Evolutionary conservation across 1,284 basidiomycete species (phyloP).

Genomic region (Marasmius fiardii): DNA sequence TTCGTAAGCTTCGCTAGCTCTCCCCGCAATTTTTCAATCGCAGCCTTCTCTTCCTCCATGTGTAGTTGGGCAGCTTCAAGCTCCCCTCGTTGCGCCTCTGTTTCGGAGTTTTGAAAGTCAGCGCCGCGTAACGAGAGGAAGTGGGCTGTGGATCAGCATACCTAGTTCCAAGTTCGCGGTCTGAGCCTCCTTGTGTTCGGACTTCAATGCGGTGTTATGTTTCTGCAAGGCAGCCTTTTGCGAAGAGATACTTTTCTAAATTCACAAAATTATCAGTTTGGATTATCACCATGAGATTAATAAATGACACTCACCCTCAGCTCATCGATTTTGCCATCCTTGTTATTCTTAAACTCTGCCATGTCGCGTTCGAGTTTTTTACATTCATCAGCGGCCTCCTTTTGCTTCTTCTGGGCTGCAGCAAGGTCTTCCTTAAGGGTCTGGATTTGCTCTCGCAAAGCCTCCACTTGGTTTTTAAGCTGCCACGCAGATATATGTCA

Average conservation of each 20-base stretch:
- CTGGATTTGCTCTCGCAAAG: constrained; percentile 62
- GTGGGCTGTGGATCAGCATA: constrained; percentile 31
- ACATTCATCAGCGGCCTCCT: constrained; percentile 73
- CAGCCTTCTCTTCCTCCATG: constrained; percentile 58
- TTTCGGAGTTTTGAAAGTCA: no score
- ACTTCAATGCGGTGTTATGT: constrained; percentile 80
- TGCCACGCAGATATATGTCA: constrained; percentile 28
- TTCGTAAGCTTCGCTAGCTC: constrained; percentile 63
- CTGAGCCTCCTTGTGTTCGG: constrained; percentile 86
- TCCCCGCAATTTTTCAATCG: constrained; percentile 56
- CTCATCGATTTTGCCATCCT: constrained; percentile 94
- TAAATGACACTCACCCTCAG: constrained; percentile 64
- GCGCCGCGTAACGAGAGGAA: neutral
- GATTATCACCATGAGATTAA: neutral
- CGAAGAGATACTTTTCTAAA: constrained; percentile 72
- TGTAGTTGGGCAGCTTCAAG: constrained; percentile 59
- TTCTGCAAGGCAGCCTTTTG: constrained; percentile 84
- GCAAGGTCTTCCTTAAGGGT: constrained; percentile 68
- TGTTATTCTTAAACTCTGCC: constrained; percentile 98
- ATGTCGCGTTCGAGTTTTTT: constrained; percentile 94
- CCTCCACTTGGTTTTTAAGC: constrained; percentile 82
- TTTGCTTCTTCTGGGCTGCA: constrained; percentile 74
- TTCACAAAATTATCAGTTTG: neutral
- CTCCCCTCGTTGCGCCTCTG: constrained; percentile 86
- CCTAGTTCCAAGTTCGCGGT: constrained; percentile 85